phyloP scores from a whole-genome alignment of 2,329 filamentous ascomycete species.

The Penicillium hordei region DNA sequence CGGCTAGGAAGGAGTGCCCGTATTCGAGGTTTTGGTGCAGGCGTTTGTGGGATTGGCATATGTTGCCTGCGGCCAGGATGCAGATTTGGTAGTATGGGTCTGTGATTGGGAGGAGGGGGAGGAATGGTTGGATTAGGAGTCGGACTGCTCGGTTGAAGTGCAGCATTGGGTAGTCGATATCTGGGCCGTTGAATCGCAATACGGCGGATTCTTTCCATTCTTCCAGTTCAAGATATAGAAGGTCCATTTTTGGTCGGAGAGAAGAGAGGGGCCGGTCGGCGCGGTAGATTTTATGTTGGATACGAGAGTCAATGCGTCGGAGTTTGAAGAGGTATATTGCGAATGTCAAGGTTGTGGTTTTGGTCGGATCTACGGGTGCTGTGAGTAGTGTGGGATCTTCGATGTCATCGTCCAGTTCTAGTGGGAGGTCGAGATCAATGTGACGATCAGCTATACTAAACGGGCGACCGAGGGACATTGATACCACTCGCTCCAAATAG shows the following conservation, averaged over 20 bases:
- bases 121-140: slow-evolving; percentile 53
- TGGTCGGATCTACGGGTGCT: slow-evolving; percentile 30
- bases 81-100: slow-evolving; percentile 51
- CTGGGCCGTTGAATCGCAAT: slow-evolving; percentile 35
- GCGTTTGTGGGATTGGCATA: slow-evolving; percentile 41
- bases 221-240: slow-evolving; percentile 48
- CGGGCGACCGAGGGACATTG: slow-evolving; percentile 52
- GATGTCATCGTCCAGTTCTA: slow-evolving; percentile 47
- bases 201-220: slow-evolving; percentile 47
- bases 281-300: slow-evolving; percentile 55
- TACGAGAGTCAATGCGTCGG: slow-evolving; percentile 50
- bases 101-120: slow-evolving; percentile 47
- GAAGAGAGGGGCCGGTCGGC: slow-evolving; percentile 48
- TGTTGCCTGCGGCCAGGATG: slow-evolving; percentile 38
- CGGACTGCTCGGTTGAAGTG: slow-evolving; percentile 53
- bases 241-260: slow-evolving; percentile 51
- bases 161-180: slow-evolving; percentile 51
- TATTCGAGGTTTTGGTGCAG: slow-evolving; percentile 42
- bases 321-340: slow-evolving; percentile 48
- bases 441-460: slow-evolving; percentile 53
- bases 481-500: slow-evolving; percentile 51
- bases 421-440: slow-evolving; percentile 52
- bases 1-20: slow-evolving; percentile 41
- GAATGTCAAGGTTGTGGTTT: slow-evolving; percentile 43
- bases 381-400: slow-evolving; percentile 38